Base-by-base conservation (phyloP, 139 green algal genomes). In the Picochlorum sp. region DNA sequence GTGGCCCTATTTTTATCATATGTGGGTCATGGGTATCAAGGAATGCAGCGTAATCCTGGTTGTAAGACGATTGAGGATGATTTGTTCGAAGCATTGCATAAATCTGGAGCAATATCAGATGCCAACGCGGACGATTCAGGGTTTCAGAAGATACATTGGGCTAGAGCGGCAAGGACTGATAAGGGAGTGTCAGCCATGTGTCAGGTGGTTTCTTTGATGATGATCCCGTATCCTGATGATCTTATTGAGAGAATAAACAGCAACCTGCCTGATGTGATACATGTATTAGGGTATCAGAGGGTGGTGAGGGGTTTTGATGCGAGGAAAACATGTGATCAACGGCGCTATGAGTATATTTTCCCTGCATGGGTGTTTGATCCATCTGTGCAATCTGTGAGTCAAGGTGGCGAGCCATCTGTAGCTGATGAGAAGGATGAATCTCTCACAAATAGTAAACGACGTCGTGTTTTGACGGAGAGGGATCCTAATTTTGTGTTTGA, bases 331-430 rank as follows among this genome's bases (percentile, higher is more conserved):
- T 96, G 88, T 75, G 78, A 86, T 73, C 76, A 66, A 57, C 76
- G 92, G 11, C 75, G 74, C 41, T 99, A 99, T 60, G 90, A 97
- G 77, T 99, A 99, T 79, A 85, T 97, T 52, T 70, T 98, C 44
- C 94, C 94, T 1, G 79, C 72, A 18, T 97, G 79, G 68, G 79
- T 77, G 7, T 91, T 97, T 67, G 82, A 96, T 78, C 72, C 81
- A 14, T 24, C 16, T 2, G n/a, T 54, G 18, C 16, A 54, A 21
- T 20, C 47, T 54, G 47, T 54, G 47, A 56, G 13, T 55, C 55
- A 21, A 31, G 47, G n/a, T 45, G n/a, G 6, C 23, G 18, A 55
- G 24, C 20, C 9, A 23, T 16, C 31, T 45, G 15, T 45, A 47
- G 67, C 2, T 21, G 65, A 55, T 62, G 31, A 56, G 47, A 50